Conservation (phyloP, 805 yeast species). For the Ogataea paradorogensis region DNA sequence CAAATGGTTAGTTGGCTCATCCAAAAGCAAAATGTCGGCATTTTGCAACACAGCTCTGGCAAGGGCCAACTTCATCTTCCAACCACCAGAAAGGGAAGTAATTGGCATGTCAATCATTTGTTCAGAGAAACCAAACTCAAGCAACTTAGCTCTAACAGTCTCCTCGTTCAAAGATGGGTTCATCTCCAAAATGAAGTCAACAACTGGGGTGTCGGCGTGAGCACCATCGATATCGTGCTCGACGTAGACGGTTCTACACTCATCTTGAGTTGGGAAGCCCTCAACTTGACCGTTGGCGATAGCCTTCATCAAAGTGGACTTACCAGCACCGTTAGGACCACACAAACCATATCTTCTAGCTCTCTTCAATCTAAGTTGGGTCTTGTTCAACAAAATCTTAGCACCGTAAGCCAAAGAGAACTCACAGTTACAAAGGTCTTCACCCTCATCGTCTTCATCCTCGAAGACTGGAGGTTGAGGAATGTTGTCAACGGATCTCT, state of each 20-base stretch:
- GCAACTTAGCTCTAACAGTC: conserved; percentile 68
- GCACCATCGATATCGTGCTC: conserved; percentile 99
- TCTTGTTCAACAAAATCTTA: conserved; percentile 98
- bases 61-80: conserved; percentile 99
- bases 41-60: conserved; percentile 99
- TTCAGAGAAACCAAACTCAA: conserved; percentile 89
- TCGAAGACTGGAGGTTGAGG: conserved; percentile 90
- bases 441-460: conserved; percentile 97
- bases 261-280: conserved; percentile 99
- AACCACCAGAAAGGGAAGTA: conserved; percentile 98
- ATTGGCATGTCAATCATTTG: conserved; percentile 94
- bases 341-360: conserved; percentile 99
- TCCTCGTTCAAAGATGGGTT: conserved; percentile 76
- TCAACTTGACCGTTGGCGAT: conserved; percentile 98
- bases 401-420: conserved; percentile 99
- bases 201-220: conserved; percentile 92
- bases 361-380: conserved; percentile 98
- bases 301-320: conserved; percentile 95
- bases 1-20: conserved; percentile 99
- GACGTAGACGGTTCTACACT: conserved; percentile 98
- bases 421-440: conserved; percentile 99
- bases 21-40: conserved; percentile 96
- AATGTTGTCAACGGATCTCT: conserved; percentile 95
- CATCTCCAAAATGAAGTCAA: conserved; percentile 85
- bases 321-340: conserved; percentile 99